Evolutionary conservation across 2,329 filamentous ascomycete species (phyloP).

Genomic region (Blumeriella jaapii): DNA sequence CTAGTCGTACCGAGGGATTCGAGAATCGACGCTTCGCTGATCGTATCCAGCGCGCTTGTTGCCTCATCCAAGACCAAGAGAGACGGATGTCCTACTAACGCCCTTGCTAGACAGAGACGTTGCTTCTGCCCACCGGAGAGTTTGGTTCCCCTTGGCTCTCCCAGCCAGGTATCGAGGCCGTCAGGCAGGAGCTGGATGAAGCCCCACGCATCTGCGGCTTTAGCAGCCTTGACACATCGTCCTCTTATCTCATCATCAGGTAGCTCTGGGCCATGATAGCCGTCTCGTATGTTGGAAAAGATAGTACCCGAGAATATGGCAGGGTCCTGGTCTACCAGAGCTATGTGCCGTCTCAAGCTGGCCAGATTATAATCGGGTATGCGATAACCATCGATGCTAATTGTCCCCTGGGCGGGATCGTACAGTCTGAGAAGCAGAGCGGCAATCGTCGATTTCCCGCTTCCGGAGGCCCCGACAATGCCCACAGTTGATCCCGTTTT

Average conservation of each 20-base stretch:
- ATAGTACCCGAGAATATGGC: too few species aligned
- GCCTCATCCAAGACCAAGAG: conserved; percentile 91
- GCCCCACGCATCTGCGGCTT: conserved; percentile 62
- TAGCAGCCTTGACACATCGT: too few species aligned
- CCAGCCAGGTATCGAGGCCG: conserved; percentile 85
- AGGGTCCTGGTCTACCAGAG: conserved; percentile 45
- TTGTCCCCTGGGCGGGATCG: conserved; percentile 32
- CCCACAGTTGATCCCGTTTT: conserved; percentile 33
- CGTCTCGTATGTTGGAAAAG: too few species aligned
- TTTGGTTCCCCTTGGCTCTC: conserved; percentile 69
- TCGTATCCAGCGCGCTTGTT: too few species aligned
- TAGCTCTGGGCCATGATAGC: too few species aligned
- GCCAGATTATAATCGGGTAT: conserved; percentile 11
- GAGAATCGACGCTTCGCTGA: conserved; percentile 84
- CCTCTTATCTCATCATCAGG: too few species aligned
- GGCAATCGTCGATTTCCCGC: conserved; percentile 45
- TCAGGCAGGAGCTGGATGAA: conserved; percentile 85
- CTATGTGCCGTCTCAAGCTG: conserved; percentile 30
- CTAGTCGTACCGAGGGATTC: conserved; percentile 72
- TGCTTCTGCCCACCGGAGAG: conserved; percentile 90
- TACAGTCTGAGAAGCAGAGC: conserved; percentile 46
- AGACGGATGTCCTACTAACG: conserved; percentile 78
- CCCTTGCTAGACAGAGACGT: conserved; percentile 81
- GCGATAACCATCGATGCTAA: conserved; percentile 12
- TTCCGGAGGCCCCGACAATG: conserved; percentile 46